phyloP scores from a whole-genome alignment of 2,329 filamentous ascomycete genomes.

The Alternaria triticimaculans region DNA sequence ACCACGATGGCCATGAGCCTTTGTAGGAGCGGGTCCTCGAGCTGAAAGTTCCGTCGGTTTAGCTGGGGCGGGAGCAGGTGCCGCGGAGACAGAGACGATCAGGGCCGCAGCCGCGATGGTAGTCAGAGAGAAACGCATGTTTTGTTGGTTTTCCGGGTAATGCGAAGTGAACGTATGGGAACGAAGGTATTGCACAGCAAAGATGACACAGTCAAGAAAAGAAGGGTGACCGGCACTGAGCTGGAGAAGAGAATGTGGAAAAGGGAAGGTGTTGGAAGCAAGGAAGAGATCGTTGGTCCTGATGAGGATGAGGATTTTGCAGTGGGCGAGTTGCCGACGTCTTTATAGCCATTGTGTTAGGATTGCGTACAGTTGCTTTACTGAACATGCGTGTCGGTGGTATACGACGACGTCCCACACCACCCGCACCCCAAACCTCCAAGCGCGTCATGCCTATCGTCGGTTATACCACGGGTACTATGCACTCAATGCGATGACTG shows the following conservation, averaged over 20 bases:
- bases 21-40: background rate
- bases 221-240: slow-evolving; percentile 9
- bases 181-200: slow-evolving; percentile 27
- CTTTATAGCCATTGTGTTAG: slow-evolving; percentile 15
- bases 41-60: background rate
- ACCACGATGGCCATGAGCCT: background rate
- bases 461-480: background rate
- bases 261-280: slow-evolving; percentile 13
- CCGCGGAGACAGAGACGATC: slow-evolving; percentile 26
- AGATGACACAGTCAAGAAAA: slow-evolving; percentile 18
- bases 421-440: slow-evolving; percentile 15
- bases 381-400: background rate
- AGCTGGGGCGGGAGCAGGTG: slow-evolving; percentile 12
- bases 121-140: slow-evolving; percentile 31
- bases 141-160: slow-evolving; percentile 1
- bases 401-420: background rate
- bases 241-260: slow-evolving; percentile 8
- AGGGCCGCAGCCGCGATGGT: slow-evolving; percentile 28
- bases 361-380: background rate
- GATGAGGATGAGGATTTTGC: slow-evolving; percentile 8
- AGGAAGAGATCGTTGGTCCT: slow-evolving; percentile 12
- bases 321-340: background rate
- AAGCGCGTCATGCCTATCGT: slow-evolving; percentile 2
- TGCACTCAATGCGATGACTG: background rate
- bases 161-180: background rate